A percentile compares a stretch with the other conserved stretches of the same genome.
phyloP scores from a whole-genome alignment of 2,329 filamentous ascomycete species.

The Cercospora zeae-maydis region DNA sequence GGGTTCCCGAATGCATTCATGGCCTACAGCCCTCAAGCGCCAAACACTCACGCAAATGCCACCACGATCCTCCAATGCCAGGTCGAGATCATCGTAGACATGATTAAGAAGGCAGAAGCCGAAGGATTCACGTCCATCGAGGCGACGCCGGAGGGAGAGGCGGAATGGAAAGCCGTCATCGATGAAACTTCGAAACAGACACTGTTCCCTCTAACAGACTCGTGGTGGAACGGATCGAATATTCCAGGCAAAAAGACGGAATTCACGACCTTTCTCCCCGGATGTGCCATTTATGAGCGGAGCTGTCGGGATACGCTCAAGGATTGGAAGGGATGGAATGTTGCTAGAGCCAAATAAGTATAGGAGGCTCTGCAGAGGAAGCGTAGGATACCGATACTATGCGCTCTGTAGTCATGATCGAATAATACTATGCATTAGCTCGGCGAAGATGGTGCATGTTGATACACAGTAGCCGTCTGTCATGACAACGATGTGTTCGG shows the following conservation, averaged over 20 bases:
- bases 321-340: conserved; percentile 33
- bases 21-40: conserved; percentile 46
- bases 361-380: too few relatives aligned
- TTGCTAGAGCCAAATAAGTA: conserved; percentile 15
- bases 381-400: too few relatives aligned
- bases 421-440: conserved; percentile 37
- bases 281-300: conserved; percentile 37
- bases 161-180: conserved; percentile 37
- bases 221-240: conserved; percentile 41
- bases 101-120: conserved; percentile 39
- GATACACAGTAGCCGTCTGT: conserved; percentile 47
- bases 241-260: conserved; percentile 44
- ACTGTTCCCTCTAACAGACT: conserved; percentile 30
- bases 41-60: conserved; percentile 46
- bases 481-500: conserved; percentile 56
- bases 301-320: conserved; percentile 41
- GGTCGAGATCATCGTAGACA: conserved; percentile 45
- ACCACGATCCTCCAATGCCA: conserved; percentile 44
- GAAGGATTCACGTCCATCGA: conserved; percentile 42
- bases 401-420: not conserved
- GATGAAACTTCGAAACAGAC: conserved; percentile 28
- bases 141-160: conserved; percentile 41
- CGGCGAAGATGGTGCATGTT: conserved; percentile 47
- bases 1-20: conserved; percentile 41
- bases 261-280: conserved; percentile 42